Evolutionary conservation across 371 early-diverging fungal species (phyloP).

Genomic region (Choanephora cucurbitarum): DNA sequence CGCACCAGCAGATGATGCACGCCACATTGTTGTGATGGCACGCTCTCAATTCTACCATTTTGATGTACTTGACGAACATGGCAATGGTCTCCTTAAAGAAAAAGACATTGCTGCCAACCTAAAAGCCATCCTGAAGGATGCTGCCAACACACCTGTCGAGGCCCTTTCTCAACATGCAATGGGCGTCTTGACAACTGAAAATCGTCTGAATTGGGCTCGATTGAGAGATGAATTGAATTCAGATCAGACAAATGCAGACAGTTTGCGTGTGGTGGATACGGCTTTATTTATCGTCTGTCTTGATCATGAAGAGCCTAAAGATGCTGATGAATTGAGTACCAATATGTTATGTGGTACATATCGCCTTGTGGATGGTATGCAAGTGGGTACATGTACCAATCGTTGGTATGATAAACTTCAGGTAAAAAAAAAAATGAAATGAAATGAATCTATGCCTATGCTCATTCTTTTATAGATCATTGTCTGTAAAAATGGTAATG

Average conservation of each 20-base stretch:
- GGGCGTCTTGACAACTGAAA: constrained; percentile 67
- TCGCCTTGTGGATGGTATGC: constrained; percentile 46
- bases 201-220: constrained; percentile 73
- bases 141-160: constrained; percentile 30
- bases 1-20: constrained; percentile 42
- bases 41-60: constrained; percentile 68
- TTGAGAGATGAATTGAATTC: constrained; percentile 41
- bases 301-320: constrained; percentile 61
- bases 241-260: constrained; percentile 55
- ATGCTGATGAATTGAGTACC: constrained; percentile 45
- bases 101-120: constrained; percentile 53
- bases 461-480: constrained; percentile 41
- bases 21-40: constrained; percentile 63
- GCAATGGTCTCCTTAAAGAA: constrained; percentile 39
- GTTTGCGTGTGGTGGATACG: constrained; percentile 64
- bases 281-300: constrained; percentile 83
- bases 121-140: constrained; percentile 43
- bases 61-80: constrained; percentile 58
- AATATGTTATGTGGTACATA: constrained; percentile 63
- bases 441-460: not conserved
- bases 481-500: constrained; percentile 60
- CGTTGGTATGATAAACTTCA: constrained; percentile 64
- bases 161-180: constrained; percentile 48
- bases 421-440: constrained; percentile 19
- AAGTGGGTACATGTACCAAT: constrained; percentile 60